phyloP scores from a whole-genome alignment of 306 rosid species.

The Vigna nakashimae region DNA sequence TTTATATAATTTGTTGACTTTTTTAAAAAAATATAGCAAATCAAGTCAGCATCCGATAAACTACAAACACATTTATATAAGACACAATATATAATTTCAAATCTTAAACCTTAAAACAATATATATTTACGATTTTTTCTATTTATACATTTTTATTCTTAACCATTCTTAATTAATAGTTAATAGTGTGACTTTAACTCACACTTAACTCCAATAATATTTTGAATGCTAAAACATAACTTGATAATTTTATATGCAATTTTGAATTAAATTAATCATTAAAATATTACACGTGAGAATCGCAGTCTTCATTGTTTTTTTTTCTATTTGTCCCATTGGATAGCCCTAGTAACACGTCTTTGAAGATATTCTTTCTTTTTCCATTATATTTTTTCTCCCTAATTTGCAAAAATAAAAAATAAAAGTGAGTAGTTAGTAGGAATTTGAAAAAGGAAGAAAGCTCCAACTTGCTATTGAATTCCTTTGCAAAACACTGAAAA shows the following conservation, averaged over 20 bases:
- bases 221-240: not conserved
- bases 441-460: not conserved
- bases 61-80: no score
- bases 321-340: not conserved
- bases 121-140: no score
- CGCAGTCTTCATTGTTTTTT: not conserved
- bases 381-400: not conserved
- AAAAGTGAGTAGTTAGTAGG: conserved; percentile 5
- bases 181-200: no score
- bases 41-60: no score
- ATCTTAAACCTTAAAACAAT: no score
- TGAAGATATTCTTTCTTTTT: not conserved
- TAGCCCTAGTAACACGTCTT: not conserved
- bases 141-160: no score
- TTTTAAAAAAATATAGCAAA: no score
- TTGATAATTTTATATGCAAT: not conserved
- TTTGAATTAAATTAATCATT: not conserved
- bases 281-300: not conserved
- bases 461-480: not conserved
- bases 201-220: not conserved
- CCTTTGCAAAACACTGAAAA: not conserved
- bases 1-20: no score
- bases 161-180: no score
- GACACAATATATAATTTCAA: no score
- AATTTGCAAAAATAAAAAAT: not conserved